Evolutionary conservation across 2,329 filamentous ascomycete genomes (phyloP).

Genomic region (Lithohypha guttulata): DNA sequence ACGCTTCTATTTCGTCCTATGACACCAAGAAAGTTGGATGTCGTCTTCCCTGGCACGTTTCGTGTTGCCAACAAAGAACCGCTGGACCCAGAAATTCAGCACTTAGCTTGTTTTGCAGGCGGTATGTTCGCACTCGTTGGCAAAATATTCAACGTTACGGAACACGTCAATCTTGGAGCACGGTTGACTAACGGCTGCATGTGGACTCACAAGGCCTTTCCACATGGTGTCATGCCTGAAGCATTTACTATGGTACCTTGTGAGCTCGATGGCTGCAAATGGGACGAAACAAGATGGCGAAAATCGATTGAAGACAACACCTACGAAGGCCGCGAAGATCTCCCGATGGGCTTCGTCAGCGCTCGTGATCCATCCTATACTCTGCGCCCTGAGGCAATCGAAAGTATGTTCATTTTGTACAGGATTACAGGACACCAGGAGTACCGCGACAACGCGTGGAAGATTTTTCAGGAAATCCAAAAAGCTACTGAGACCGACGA

Average conservation of each 20-base stretch:
- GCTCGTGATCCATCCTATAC: constrained; percentile 28
- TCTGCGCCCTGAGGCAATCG: constrained; percentile 51
- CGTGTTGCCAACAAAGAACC: constrained; percentile 40
- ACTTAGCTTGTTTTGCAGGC: constrained; percentile 46
- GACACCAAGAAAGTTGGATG: constrained; percentile 33
- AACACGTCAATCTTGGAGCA: constrained; percentile 39
- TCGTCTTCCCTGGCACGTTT: constrained; percentile 37
- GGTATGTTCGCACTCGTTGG: constrained; percentile 47
- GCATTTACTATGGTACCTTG: constrained; percentile 35
- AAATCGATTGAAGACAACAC: constrained; percentile 36
- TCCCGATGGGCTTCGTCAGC: constrained; percentile 16
- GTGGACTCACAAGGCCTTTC: constrained; percentile 43
- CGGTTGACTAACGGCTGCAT: constrained; percentile 46
- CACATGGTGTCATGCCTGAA: constrained; percentile 46
- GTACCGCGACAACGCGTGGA: constrained; percentile 37
- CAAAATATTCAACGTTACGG: constrained; percentile 39
- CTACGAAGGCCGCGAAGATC: constrained; percentile 13
- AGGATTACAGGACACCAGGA: constrained; percentile 46
- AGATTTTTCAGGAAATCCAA: constrained; percentile 39
- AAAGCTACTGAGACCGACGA: constrained; percentile 33
- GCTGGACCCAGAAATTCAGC: constrained; percentile 37
- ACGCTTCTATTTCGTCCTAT: constrained; percentile 42
- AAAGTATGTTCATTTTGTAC: constrained; percentile 50
- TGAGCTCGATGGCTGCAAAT: constrained; percentile 39
- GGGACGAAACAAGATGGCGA: constrained; percentile 39